phyloP scores from a whole-genome alignment of 2,329 filamentous ascomycete species.

The Fusarium luffae region DNA sequence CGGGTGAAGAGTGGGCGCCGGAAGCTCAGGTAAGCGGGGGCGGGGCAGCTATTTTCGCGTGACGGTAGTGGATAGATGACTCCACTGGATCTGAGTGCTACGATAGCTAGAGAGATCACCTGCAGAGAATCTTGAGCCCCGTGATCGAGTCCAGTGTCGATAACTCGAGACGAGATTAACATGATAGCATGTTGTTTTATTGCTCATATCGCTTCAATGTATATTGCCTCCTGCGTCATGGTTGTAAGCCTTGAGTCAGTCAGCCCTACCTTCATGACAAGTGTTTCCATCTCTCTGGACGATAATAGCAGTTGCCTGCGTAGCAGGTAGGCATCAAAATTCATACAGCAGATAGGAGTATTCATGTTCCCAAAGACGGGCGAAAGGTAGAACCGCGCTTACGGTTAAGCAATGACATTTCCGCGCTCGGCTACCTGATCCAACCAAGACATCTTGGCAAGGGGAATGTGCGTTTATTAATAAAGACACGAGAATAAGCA shows the following conservation, averaged over 20 bases:
- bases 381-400: background rate
- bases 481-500: background rate
- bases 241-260: background rate
- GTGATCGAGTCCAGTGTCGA: conserved; percentile 22
- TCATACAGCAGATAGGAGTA: background rate
- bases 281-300: conserved; percentile 6
- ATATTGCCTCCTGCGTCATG: conserved; percentile 2
- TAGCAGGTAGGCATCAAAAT: conserved; percentile 13
- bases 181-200: background rate
- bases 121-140: conserved; percentile 18
- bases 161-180: background rate
- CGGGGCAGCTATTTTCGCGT: conserved; percentile 28
- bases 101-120: conserved; percentile 20
- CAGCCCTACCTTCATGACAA: conserved; percentile 12
- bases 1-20: conserved; percentile 21
- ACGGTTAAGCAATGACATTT: background rate
- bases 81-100: conserved; percentile 6
- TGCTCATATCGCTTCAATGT: background rate
- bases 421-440: background rate
- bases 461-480: background rate
- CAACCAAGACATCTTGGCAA: background rate
- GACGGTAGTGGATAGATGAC: conserved; percentile 20
- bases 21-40: conserved; percentile 25
- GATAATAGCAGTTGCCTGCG: background rate
- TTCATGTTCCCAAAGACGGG: background rate